phyloP scores from a whole-genome alignment of 2,329 filamentous ascomycete genomes.

The Cercospora zeina region DNA sequence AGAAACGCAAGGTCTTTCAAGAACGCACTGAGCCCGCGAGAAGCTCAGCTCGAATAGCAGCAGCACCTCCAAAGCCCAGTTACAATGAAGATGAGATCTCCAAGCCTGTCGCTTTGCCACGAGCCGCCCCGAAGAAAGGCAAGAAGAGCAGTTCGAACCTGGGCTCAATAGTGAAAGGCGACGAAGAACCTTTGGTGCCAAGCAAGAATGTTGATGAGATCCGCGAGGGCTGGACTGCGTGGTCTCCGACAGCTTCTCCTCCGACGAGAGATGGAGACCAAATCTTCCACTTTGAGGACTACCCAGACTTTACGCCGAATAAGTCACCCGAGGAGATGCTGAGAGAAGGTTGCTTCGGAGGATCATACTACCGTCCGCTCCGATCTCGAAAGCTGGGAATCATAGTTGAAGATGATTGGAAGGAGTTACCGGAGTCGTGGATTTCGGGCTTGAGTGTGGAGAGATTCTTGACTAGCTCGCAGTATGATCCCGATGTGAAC shows the following conservation, averaged over 20 bases:
- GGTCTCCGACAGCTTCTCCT: slow-evolving; percentile 44
- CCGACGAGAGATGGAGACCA: slow-evolving; percentile 48
- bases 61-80: slow-evolving; percentile 38
- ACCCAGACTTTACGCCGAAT: slow-evolving; percentile 53
- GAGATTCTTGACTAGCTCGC: slow-evolving; percentile 44
- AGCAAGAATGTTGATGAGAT: slow-evolving; percentile 40
- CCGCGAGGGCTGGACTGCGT: slow-evolving; percentile 47
- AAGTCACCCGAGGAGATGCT: slow-evolving; percentile 56
- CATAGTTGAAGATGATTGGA: slow-evolving; percentile 51
- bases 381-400: slow-evolving; percentile 47
- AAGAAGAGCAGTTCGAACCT: slow-evolving; percentile 10
- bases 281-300: slow-evolving; percentile 50
- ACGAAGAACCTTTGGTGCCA: slow-evolving; percentile 31
- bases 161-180: slow-evolving; percentile 14
- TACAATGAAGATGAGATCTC: slow-evolving; percentile 45
- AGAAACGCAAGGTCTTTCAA: slow-evolving; percentile 45
- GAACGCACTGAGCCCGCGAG: slow-evolving; percentile 43
- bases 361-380: slow-evolving; percentile 54
- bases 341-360: slow-evolving; percentile 56
- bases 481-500: slow-evolving; percentile 53
- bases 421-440: slow-evolving; percentile 49
- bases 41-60: slow-evolving; percentile 53
- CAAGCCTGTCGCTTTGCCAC: slow-evolving; percentile 29
- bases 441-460: slow-evolving; percentile 44
- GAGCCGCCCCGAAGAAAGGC: slow-evolving; percentile 26